Evolutionary conservation across 2,329 filamentous ascomycete species (phyloP).

Genomic region (Trichoderma atroviride): DNA sequence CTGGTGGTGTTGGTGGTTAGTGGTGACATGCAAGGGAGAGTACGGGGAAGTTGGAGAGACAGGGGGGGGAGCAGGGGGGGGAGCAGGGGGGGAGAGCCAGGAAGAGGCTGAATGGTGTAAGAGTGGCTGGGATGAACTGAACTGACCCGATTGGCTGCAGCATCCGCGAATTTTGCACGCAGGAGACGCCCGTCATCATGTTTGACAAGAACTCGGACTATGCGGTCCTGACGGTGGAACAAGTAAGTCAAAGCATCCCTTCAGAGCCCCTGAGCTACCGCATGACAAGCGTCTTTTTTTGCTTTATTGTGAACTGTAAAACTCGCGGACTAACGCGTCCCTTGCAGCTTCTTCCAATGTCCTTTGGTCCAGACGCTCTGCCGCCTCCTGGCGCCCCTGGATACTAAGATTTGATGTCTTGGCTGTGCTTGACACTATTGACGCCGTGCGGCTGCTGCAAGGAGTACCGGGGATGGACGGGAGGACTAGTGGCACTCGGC

Average conservation of each 20-base stretch:
- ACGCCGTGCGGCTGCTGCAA: background rate
- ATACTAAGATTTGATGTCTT: conserved; percentile 17
- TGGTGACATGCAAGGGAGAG: background rate
- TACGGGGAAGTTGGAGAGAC: background rate
- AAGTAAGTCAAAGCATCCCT: conserved; percentile 50
- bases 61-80: background rate
- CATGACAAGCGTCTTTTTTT: background rate
- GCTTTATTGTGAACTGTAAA: background rate
- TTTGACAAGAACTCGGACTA: conserved; percentile 80
- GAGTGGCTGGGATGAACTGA: conserved; percentile 17
- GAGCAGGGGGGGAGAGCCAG: background rate
- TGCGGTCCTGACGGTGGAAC: conserved; percentile 68
- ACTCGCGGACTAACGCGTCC: conserved; percentile 24
- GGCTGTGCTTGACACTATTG: conserved; percentile 8
- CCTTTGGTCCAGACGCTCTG: conserved; percentile 67
- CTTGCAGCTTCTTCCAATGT: conserved; percentile 64
- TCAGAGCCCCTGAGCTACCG: background rate
- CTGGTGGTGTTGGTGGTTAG: background rate
- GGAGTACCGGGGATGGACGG: background rate
- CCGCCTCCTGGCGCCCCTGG: conserved; percentile 39
- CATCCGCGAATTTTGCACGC: conserved; percentile 74
- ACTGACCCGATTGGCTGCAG: conserved; percentile 42
- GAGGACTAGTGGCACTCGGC: background rate
- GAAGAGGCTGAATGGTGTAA: conserved; percentile 16
- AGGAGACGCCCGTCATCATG: conserved; percentile 83